A percentile compares a stretch with the other conserved stretches of the same genome.
phyloP scores from a whole-genome alignment of 2,329 filamentous ascomycete species.

The Knoxdaviesia proteae region DNA sequence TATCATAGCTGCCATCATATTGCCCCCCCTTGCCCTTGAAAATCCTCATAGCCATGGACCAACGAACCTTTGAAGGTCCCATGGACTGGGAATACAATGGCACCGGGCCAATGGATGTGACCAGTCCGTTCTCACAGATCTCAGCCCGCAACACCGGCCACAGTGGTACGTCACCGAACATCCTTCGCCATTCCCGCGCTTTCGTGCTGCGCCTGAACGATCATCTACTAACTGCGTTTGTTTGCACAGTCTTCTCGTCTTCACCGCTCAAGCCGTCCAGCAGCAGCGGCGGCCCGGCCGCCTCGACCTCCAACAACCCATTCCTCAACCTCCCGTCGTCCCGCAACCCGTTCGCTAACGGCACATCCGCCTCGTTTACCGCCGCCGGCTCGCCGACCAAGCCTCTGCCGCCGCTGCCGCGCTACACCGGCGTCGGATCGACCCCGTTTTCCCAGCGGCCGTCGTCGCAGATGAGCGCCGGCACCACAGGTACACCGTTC shows the following conservation, averaged over 20 bases:
- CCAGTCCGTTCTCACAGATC: conserved; percentile 38
- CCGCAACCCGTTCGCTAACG: conserved; percentile 12
- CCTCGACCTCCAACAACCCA: neutral
- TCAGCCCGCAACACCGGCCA: conserved; percentile 16
- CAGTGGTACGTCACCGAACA: conserved; percentile 16
- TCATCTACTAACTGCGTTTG: too few relatives aligned
- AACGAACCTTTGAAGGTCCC: conserved; percentile 34
- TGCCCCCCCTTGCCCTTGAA: neutral
- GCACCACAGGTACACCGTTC: conserved; percentile 17
- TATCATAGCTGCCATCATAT: neutral
- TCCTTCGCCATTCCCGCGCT: too few relatives aligned
- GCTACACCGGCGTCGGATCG: conserved; percentile 3
- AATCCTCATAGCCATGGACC: conserved; percentile 20
- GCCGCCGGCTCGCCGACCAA: conserved; percentile 18
- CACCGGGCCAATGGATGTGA: conserved; percentile 34
- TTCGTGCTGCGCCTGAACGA: too few relatives aligned
- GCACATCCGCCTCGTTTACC: too few relatives aligned
- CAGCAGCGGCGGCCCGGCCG: too few relatives aligned
- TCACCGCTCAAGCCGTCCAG: too few relatives aligned
- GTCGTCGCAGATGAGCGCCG: too few relatives aligned
- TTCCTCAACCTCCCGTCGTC: neutral
- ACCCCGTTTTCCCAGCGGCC: too few relatives aligned
- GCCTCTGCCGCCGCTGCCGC: conserved; percentile 16
- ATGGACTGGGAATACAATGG: conserved; percentile 50
- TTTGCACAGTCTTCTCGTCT: neutral